Percentiles rank a stretch among this genome's conserved stretches.
Conservation (phyloP, 257 asterid genomes). For the Anisodus acutangulus region DNA sequence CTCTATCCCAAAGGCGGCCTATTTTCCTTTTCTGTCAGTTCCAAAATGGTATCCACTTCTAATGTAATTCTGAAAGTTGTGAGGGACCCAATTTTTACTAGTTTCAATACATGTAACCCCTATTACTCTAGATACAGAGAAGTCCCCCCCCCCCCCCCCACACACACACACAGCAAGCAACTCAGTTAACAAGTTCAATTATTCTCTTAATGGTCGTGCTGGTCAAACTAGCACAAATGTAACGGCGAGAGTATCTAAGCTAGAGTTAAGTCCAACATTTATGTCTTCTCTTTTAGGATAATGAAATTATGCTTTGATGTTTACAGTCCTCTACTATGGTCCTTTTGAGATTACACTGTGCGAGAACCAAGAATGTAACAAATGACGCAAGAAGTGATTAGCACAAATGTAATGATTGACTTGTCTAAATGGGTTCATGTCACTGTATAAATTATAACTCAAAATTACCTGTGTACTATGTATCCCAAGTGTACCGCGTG, state of each 20-base stretch:
- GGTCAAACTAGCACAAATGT: background rate
- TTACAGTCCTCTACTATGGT: too few relatives aligned
- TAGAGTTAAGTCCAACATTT: background rate
- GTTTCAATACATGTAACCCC: too few relatives aligned
- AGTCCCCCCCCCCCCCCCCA: background rate
- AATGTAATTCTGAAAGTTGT: background rate
- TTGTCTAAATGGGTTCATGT: conserved; percentile 9
- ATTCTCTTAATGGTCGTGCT: background rate
- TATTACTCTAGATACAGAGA: background rate
- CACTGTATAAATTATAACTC: background rate
- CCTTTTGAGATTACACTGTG: background rate
- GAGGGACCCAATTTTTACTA: background rate
- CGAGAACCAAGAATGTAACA: background rate
- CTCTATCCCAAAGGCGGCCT: background rate
- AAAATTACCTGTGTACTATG: background rate
- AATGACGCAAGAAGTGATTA: background rate
- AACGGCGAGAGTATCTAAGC: background rate
- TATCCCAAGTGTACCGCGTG: background rate
- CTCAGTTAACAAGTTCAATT: background rate
- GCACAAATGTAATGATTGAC: conserved; percentile 2
- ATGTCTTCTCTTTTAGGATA: conserved; percentile 4
- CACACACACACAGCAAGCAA: background rate
- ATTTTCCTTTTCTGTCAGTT: background rate
- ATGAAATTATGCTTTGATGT: conserved; percentile 3
- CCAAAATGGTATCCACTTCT: background rate